A percentile compares a stretch with the other conserved stretches of the same genome.
phyloP scores from a whole-genome alignment of 1,139 yeast genomes.

The Arxiozyma slooffiae region DNA sequence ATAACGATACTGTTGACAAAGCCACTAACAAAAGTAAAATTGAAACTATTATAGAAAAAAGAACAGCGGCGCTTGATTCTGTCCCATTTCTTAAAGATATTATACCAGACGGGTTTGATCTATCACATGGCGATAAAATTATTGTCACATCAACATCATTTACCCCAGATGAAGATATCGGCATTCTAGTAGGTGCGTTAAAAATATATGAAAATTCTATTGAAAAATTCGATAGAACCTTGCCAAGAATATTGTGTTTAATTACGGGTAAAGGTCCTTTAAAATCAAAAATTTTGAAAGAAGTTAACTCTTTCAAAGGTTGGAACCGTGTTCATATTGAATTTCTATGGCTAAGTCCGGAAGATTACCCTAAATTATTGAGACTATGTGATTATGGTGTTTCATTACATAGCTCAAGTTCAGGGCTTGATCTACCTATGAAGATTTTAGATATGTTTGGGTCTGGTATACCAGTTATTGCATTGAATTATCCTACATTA shows the following conservation, averaged over 20 bases:
- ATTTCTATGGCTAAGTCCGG: conserved; percentile 68
- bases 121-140: conserved; percentile 42
- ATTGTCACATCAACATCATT: conserved; percentile 84
- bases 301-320: conserved; percentile 34
- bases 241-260: conserved; percentile 51
- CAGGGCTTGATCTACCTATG: conserved; percentile 95
- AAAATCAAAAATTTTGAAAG: conserved; percentile 40
- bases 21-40: not conserved
- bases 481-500: conserved; percentile 66
- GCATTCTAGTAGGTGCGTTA: conserved; percentile 58
- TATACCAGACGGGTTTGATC: conserved; percentile 35
- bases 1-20: conserved; percentile 1
- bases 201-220: conserved; percentile 42
- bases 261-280: conserved; percentile 96
- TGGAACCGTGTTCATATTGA: conserved; percentile 45
- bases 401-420: conserved; percentile 82
- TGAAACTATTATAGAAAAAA: not conserved
- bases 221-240: conserved; percentile 17
- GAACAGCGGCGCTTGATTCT: conserved; percentile 19
- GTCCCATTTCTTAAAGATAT: conserved; percentile 33
- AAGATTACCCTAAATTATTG: conserved; percentile 70
- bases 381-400: conserved; percentile 79
- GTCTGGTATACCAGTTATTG: conserved; percentile 84
- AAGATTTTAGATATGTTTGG: conserved; percentile 95
- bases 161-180: conserved; percentile 90